These are phyloP conservation scores for Mycena vitilis DNA, from an alignment of 768 basidiomycete genomes.

Conservation along the genomic window DNA sequence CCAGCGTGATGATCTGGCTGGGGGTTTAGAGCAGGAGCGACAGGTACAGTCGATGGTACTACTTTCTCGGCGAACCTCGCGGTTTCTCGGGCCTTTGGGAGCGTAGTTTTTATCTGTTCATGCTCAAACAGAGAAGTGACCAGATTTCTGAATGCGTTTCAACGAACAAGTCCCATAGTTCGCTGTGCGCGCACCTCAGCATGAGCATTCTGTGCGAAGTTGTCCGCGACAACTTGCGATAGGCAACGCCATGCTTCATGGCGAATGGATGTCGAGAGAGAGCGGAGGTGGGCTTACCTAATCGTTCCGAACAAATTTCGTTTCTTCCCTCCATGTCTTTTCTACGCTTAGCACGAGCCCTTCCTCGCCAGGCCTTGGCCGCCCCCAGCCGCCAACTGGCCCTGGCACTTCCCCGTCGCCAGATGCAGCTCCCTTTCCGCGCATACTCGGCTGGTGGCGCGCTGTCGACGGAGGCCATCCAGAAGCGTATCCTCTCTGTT, in stretches of 20 bases:
- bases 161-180: conserved; percentile 15
- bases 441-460: conserved; percentile 78
- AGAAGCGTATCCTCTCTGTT: conserved; percentile 82
- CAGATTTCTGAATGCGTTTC: conserved; percentile 72
- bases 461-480: conserved; percentile 75
- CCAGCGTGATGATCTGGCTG: conserved; percentile 86
- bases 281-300: conserved; percentile 3
- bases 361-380: conserved; percentile 41
- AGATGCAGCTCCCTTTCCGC: conserved; percentile 53
- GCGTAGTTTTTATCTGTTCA: conserved; percentile 94
- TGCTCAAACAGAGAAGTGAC: conserved; percentile 95
- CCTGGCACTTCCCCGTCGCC: conserved; percentile 55
- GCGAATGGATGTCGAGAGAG: conserved; percentile 19
- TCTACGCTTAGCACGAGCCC: conserved; percentile 61
- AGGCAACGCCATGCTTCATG: conserved; percentile 96
- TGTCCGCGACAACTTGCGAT: conserved; percentile 92
- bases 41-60: conserved; percentile 37
- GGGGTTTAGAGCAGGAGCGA: conserved; percentile 2
- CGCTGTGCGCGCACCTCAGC: conserved; percentile 73
- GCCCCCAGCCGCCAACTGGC: conserved; percentile 55
- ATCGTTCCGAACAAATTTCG: conserved; percentile 13
- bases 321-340: conserved; percentile 60
- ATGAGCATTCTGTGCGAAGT: conserved; percentile 94
- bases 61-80: conserved; percentile 94
- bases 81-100: conserved; percentile 94